Percentiles rank a stretch among this genome's conserved stretches.
Conservation (phyloP, 805 yeast species). For the Starmerella floris region DNA sequence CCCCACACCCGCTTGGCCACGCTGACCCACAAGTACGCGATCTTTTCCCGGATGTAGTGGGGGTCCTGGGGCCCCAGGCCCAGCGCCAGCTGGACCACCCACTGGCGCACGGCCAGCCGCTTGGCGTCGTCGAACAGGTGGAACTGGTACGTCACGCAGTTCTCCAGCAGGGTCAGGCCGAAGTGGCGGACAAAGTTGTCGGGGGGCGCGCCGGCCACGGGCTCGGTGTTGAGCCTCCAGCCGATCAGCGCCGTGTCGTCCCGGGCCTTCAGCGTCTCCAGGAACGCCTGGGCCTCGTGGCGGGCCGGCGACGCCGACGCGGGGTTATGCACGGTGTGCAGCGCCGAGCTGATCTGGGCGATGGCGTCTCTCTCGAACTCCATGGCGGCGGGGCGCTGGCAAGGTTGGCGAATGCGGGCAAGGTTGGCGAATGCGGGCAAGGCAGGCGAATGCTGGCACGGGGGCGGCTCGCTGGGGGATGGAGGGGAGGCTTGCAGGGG, state of each 20-base stretch:
- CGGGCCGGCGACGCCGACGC: constrained; percentile 28
- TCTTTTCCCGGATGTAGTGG: constrained; percentile 75
- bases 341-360: constrained; percentile 47
- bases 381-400: too few species aligned
- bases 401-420: too few species aligned
- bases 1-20: constrained; percentile 92
- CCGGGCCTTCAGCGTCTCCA: constrained; percentile 62
- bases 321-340: constrained; percentile 36
- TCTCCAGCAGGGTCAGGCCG: constrained; percentile 68
- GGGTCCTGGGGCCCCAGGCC: constrained; percentile 58
- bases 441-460: too few species aligned
- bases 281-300: constrained; percentile 45
- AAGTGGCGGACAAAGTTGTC: constrained; percentile 72
- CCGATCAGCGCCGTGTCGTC: constrained; percentile 90
- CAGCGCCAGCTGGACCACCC: constrained; percentile 70
- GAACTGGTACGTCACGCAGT: constrained; percentile 48
- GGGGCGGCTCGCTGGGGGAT: too few species aligned
- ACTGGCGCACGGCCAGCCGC: constrained; percentile 55
- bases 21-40: constrained; percentile 83
- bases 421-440: too few species aligned
- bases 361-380: background rate
- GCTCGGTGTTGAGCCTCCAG: constrained; percentile 42
- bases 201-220: constrained; percentile 10
- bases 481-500: too few species aligned
- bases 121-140: constrained; percentile 44